phyloP scores from a whole-genome alignment of 805 yeast species.

The Starmerella stellata region DNA sequence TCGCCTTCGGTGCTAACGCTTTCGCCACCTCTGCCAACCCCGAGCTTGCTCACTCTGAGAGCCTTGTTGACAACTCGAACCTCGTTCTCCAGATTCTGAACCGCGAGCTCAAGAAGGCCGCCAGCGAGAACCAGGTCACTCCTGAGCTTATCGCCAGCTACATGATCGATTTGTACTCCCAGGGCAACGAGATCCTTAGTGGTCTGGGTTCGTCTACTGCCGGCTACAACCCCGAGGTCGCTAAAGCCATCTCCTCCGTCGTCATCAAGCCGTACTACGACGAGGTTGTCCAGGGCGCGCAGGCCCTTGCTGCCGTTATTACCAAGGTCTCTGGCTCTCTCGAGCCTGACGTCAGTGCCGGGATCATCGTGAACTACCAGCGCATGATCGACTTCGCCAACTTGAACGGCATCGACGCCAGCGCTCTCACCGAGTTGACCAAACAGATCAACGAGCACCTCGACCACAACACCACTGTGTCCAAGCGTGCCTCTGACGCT shows the following conservation, averaged over 20 bases:
- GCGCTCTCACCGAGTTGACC: background rate
- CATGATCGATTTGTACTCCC: constrained; percentile 8
- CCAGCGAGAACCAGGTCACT: background rate
- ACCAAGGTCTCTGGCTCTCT: background rate
- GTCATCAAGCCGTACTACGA: background rate
- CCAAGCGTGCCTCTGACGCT: constrained; percentile 3
- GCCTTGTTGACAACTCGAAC: background rate
- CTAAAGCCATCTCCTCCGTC: background rate
- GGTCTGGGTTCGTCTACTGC: background rate
- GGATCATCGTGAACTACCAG: background rate
- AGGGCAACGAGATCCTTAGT: constrained; percentile 1
- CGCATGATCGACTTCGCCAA: background rate
- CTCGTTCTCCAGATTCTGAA: background rate
- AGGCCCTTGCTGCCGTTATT: background rate
- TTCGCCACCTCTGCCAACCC: background rate
- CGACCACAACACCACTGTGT: background rate
- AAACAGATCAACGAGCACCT: background rate
- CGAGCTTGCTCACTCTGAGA: background rate
- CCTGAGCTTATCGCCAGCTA: background rate
- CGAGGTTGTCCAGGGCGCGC: background rate
- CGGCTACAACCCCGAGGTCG: background rate
- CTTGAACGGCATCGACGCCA: background rate
- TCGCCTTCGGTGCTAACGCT: background rate
- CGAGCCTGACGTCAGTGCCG: background rate
- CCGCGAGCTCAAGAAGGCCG: background rate